Evolutionary conservation across 2,329 filamentous ascomycete species (phyloP), one percentile per base, ranked within the genome.

Genomic region (Scedosporium apiospermum): DNA sequence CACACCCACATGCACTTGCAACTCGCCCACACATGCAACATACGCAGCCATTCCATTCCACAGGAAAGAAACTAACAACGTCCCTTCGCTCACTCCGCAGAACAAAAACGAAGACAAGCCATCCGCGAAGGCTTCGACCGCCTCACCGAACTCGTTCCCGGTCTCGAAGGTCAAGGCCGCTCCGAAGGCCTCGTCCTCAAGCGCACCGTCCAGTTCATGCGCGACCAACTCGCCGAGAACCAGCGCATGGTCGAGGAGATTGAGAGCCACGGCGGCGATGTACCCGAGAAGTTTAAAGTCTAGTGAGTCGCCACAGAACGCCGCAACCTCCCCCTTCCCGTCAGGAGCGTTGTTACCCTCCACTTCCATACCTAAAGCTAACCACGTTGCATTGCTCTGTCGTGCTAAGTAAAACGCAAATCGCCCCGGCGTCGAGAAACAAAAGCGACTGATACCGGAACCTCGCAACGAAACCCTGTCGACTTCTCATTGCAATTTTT

Each of bases 91-190:
- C 27, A 23, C 34, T 3, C n/a, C 10, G 3, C 63, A 78, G 75
- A 80, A 69, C 72, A 79, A 67, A 78, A 81, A 66, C 72, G 78
- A 44, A 71, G 78, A 34, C 72, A 78, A 64, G 89, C 88, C 14
- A 96, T 96, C 67, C 83, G 92, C 57, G 86, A 90, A 64, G 90
- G 89, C 63, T 96, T 96, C 72, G 91, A 96, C 73, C 83, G 87
- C 41, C 82, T 96, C 27, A 90, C 90, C 16, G 84, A 87, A 61
- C 81, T 96, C 38, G 90, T 96, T 1, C 92, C 92, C 0, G 91
- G 90, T 0, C 80, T 96, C 61, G 84, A 90, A 68, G 92, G 92
- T 0, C 89, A 93, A 70, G 92, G 89, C 1, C 86, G 91, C 57
- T 95, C 90, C 66, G 92, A 96, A 73, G 90, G 90, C 30, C 80